Base-by-base conservation (phyloP, 2,329 filamentous ascomycete species). In the Teratosphaeriaceae sp. region DNA sequence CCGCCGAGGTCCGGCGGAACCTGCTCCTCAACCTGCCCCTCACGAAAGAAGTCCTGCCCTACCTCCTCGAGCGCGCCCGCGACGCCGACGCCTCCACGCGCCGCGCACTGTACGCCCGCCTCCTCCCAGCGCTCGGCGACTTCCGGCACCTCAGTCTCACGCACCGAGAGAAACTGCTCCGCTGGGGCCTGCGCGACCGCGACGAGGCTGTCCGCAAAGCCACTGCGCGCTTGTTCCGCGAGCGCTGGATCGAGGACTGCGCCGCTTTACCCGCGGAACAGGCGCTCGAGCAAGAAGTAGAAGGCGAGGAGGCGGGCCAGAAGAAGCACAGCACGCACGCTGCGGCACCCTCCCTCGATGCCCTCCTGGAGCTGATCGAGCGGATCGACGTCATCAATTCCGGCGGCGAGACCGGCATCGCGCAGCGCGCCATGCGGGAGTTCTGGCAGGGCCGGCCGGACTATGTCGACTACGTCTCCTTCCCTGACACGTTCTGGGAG, bases 201-300 rank as follows among this genome's bases (percentile, higher is more conserved):
- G 92, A 98, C 53, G 90, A 97, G 53, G 88, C 85, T 54, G 92
- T 98, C 11, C 81, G 89, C 40, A 94, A 95, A 63, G 90, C 90
- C 7, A 86, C 92, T 3, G 88, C 85, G 6, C 83, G 86, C 35
- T 73, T 97, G 5, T 98, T 98, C 68, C 81, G 85, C 48, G 89
- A 96, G 59, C 80, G 88, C n/a, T 98, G 92, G 92, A 90, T 98
- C 48, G 90, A 97, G 60, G 88, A 97, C 59, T 96, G 89, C 56
- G 88, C 85, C 5, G 83, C 83, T 2, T 73, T 77, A 1, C 70
- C 74, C 6, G 76, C 81, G 27, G 72, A 73, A 15, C 78, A 79
- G 29, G 69, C 75, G 8, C 76, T 75, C 24, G 75, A 76, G 38
- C 67, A 67, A 13, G 55, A 57, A 13, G n/a, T n/a, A n/a, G 76